Percentiles rank a stretch among this genome's conserved stretches.
phyloP scores from a whole-genome alignment of 176 grass and related monocot genomes.

The Carex parvula region DNA sequence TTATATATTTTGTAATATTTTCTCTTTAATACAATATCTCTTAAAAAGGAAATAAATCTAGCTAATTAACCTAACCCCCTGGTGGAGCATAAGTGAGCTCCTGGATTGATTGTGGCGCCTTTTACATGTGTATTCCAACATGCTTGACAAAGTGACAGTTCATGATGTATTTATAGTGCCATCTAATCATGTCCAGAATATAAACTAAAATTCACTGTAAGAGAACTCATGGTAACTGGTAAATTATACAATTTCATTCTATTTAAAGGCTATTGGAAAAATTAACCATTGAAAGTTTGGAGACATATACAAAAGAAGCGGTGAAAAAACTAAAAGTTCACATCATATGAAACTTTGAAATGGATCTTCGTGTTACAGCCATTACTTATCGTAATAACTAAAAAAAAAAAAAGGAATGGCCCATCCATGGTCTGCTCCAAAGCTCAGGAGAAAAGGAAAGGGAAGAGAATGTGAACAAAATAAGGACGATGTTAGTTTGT shows the following conservation, averaged over 20 bases:
- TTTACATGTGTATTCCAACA: too few species aligned
- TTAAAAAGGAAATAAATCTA: too few species aligned
- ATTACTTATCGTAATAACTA: background rate
- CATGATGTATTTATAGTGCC: background rate
- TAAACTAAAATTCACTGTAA: too few species aligned
- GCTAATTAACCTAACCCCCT: too few species aligned
- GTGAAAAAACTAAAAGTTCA: background rate
- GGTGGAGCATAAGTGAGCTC: too few species aligned
- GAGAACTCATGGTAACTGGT: background rate
- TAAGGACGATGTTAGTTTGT: too few species aligned
- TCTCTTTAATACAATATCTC: too few species aligned
- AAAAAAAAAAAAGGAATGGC: background rate
- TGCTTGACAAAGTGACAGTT: conserved; percentile 29
- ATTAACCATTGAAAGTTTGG: background rate
- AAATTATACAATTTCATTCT: background rate
- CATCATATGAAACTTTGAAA: background rate
- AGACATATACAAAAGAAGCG: background rate
- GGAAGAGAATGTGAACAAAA: too few species aligned
- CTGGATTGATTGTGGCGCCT: too few species aligned
- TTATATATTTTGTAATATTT: too few species aligned
- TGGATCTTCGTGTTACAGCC: background rate
- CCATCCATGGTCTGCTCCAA: too few species aligned
- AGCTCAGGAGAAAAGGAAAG: too few species aligned
- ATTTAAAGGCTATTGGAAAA: background rate
- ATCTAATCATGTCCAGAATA: background rate